phyloP scores from a whole-genome alignment of 345 rosid genomes.

The Angophora floribunda region DNA sequence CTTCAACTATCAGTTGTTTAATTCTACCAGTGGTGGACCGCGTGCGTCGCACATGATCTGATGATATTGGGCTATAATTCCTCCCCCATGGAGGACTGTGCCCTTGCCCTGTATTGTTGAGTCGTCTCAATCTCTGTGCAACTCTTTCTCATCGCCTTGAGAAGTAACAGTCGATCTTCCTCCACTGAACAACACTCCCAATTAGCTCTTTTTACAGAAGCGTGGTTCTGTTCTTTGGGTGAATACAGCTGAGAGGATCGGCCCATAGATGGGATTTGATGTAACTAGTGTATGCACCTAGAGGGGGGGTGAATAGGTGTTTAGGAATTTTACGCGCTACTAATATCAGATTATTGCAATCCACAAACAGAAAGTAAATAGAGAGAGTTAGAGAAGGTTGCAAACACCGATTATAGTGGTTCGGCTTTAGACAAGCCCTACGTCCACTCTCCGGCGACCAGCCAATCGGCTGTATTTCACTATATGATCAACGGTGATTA shows the following conservation, averaged over 20 bases:
- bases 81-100: background rate
- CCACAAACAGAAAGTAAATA: too few relatives aligned
- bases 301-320: too few relatives aligned
- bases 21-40: background rate
- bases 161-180: background rate
- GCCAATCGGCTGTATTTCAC: too few relatives aligned
- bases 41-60: background rate
- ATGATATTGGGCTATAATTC: background rate
- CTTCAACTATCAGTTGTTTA: too few relatives aligned
- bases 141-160: background rate
- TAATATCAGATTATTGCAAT: too few relatives aligned
- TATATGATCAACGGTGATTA: too few relatives aligned
- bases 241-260: background rate
- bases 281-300: too few relatives aligned
- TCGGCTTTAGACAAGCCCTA: too few relatives aligned
- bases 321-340: too few relatives aligned
- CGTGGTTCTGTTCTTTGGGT: background rate
- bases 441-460: too few relatives aligned
- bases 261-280: background rate
- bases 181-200: background rate
- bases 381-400: too few relatives aligned
- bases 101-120: background rate
- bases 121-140: background rate
- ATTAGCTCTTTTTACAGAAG: background rate
- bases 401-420: too few relatives aligned